Percentiles rank a stretch among this genome's conserved stretches.
Evolutionary conservation across 148 eudicot genomes (phyloP).

Genomic region (Arbutus unedo): DNA sequence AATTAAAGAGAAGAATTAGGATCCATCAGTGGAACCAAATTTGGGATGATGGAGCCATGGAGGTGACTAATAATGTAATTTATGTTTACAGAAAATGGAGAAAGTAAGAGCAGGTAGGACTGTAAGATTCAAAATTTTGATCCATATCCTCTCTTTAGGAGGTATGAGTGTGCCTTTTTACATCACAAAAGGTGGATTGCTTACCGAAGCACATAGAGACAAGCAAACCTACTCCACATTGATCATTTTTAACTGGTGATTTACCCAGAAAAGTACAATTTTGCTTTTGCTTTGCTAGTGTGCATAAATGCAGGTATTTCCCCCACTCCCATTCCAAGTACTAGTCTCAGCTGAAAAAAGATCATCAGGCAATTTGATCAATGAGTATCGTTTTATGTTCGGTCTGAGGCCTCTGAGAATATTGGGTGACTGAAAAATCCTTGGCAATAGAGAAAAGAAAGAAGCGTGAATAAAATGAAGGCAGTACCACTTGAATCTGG

Average conservation of each 20-base stretch:
- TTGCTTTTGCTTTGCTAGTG: slow-evolving; percentile 10
- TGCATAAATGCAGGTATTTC: neutral
- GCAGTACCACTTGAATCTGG: slow-evolving; percentile 23
- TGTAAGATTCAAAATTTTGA: neutral
- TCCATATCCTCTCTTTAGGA: neutral
- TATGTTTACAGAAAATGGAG: neutral
- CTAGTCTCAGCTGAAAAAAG: neutral
- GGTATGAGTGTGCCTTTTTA: neutral
- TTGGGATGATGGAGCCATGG: neutral
- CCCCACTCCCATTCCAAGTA: neutral
- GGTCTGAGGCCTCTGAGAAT: neutral
- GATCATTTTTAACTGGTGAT: neutral
- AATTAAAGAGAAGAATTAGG: neutral
- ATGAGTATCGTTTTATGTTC: neutral
- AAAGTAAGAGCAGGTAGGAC: slow-evolving; percentile 5
- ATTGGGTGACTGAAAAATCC: neutral
- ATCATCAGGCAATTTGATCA: neutral
- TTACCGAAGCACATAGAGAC: slow-evolving; percentile 10
- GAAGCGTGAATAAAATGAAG: slow-evolving; percentile 24
- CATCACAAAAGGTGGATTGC: neutral
- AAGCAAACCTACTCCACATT: slow-evolving; percentile 13
- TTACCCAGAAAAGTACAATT: neutral
- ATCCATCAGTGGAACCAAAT: neutral
- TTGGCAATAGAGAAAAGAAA: neutral
- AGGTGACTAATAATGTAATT: neutral